Base-by-base conservation (phyloP, 176 grass and related monocot genomes). In the Lolium rigidum region DNA sequence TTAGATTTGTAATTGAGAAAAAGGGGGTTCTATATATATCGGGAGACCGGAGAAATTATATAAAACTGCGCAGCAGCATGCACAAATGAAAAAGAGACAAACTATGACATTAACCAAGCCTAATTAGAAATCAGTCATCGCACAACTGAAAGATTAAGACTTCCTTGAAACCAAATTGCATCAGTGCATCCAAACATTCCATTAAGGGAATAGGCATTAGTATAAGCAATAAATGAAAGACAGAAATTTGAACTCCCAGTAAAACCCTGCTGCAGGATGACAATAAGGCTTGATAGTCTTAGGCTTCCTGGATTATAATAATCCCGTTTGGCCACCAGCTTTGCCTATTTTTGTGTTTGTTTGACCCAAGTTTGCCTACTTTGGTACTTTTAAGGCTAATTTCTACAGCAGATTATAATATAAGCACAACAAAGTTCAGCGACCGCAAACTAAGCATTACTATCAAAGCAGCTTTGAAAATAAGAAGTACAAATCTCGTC, bases 251-350 rank as follows among this genome's bases (percentile, higher is more conserved):
- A 26, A 21, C 7, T 61, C 38, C 39, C 41, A 46, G 7, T 83
- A 26, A 62, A 71, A 83, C 46, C 52, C 21, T 83, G 51, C 51
- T 7, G 81, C n/a, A 70, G 51, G 80, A 54, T 82, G 20, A 82
- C 1, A 21, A 70, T 39, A 82, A 82, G 64, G 0, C 4, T 39
- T 72, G 37, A 74, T 75, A 75, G 72, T 25, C 72, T 28, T 75
- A 26, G 24, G 7, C 13, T 75, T 22, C 10, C 0, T 51, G 47
- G 47, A 52, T 52, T 75, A 16, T 51, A 75, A 28, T 75, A 75
- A 51, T 75, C 47, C 70, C 7, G 13, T 16, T n/a, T 16, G 47
- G 14, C 7, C 47, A 51, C 48, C 46, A 51, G 7, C 46, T 75
- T 51, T 75, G 22, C 72, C 22, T 51, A 51, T 17, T 51, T 75